Conservation (phyloP, 2,329 filamentous ascomycete genomes). For the Zalaria sp. region DNA sequence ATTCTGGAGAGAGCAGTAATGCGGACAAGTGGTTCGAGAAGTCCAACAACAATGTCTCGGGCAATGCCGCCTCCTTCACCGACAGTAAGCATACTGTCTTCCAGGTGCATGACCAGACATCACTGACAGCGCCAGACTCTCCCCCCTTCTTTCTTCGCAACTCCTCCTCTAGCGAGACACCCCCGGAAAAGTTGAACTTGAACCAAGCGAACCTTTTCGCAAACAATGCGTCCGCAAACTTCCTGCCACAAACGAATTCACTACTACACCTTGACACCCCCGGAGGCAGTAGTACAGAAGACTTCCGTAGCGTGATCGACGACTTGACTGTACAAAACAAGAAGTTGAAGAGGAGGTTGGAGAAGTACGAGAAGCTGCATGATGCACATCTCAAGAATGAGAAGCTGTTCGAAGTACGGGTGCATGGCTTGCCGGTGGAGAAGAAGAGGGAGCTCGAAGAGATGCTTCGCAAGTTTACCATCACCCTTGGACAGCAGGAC, state of each 20-base stretch:
- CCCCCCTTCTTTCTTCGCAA: conserved; percentile 30
- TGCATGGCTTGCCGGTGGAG: conserved; percentile 56
- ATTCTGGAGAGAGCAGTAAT: conserved; percentile 37
- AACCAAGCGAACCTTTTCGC: background rate
- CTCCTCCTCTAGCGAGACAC: conserved; percentile 20
- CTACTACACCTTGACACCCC: conserved; percentile 28
- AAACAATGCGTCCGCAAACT: background rate
- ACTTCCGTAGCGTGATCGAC: conserved; percentile 72
- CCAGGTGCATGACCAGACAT: background rate
- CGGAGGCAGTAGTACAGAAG: conserved; percentile 49
- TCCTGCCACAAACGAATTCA: conserved; percentile 2
- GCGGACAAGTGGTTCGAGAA: conserved; percentile 38
- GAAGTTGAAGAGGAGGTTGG: conserved; percentile 58
- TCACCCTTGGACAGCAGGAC: conserved; percentile 40
- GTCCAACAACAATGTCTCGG: conserved; percentile 32
- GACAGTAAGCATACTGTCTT: conserved; percentile 22
- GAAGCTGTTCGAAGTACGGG: conserved; percentile 69
- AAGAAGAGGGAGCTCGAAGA: conserved; percentile 69
- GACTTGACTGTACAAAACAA: conserved; percentile 78
- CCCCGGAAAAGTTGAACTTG: conserved; percentile 5
- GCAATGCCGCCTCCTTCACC: conserved; percentile 21
- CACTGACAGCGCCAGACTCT: background rate
- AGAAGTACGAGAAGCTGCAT: conserved; percentile 53
- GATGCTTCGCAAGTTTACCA: conserved; percentile 56
- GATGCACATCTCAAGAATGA: conserved; percentile 56